Evolutionary conservation across 2,329 filamentous ascomycete species (phyloP).

Genomic region (Diaporthe ampelina): DNA sequence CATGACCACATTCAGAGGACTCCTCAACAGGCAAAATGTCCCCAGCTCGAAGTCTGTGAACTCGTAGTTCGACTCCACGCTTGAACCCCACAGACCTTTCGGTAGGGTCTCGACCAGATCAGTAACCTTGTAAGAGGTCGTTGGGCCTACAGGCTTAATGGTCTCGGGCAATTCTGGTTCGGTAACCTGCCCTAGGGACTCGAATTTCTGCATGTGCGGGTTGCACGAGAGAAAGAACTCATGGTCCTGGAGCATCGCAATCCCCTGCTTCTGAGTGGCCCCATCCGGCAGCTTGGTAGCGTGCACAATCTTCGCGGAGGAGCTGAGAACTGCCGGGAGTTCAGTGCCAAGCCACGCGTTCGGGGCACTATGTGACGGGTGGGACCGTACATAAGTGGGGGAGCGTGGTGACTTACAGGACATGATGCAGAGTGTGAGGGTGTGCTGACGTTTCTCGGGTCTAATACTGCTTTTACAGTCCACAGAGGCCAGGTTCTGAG

Average conservation of each 20-base stretch:
- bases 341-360: conserved; percentile 13
- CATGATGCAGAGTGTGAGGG: conserved; percentile 20
- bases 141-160: conserved; percentile 46
- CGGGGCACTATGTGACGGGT: conserved; percentile 2
- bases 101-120: conserved; percentile 50
- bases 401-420: conserved; percentile 10
- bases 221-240: conserved; percentile 66
- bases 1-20: conserved; percentile 65
- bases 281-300: conserved; percentile 57
- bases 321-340: conserved; percentile 56
- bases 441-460: conserved; percentile 6
- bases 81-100: conserved; percentile 65
- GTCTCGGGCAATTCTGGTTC: conserved; percentile 44
- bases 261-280: conserved; percentile 52
- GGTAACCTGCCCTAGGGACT: conserved; percentile 50
- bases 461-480: background rate
- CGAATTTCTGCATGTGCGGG: conserved; percentile 63
- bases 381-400: conserved; percentile 1
- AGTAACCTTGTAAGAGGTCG: conserved; percentile 47
- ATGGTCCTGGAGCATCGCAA: conserved; percentile 65
- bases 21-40: conserved; percentile 63
- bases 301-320: conserved; percentile 59
- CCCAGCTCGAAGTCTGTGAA: conserved; percentile 64
- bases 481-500: background rate
- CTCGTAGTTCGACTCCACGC: conserved; percentile 67